Base-by-base conservation (phyloP, 192 early-diverging fungal species). In the Nowakowskiella sp. region DNA sequence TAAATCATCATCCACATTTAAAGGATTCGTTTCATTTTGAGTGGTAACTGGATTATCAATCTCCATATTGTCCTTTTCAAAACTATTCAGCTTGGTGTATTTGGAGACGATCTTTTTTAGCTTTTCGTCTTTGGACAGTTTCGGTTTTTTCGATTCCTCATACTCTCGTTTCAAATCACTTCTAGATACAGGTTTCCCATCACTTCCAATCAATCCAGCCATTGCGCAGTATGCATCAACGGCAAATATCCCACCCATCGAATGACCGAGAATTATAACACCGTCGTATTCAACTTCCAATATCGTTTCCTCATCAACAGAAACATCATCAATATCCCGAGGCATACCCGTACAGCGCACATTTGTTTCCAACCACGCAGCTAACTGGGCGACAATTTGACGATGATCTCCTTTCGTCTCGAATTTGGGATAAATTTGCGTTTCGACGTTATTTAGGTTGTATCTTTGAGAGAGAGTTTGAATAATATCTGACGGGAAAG, bases 181-280 rank as follows among this genome's bases (percentile, higher is more conserved):
- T 39, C 36, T 39, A 13, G 36, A 19, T 10, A 19, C 51, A 9
- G 56, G 27, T 24, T 3, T 29, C 7, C 42, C 61, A 6, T 13
- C 42, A n/a, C 34, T 45, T 24, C 45, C 44, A 3, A 19, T 33
- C 6, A 44, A 26, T n/a, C 31, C 33, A 24, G 28, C 25, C 3
- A 59, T 39, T 58, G 43, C 55, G 13, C 22, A 26, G 16, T 24
- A 44, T 13, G 57, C 66, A 29, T 77, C 75, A 2, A 65, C 68
- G 23, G 55, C 62, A 16, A 77, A 47, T 6, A 77, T 32, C 4
- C 75, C 75, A 22, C 75, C 75, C 70, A 77, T 77, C 13, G 66
- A 68, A 52, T 77, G 74, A 8, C 51, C 67, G 2, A 69, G 33
- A 9, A 67, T 42, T 19, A 70, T 44, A 10, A 70, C 61, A 4